A percentile compares a stretch with the other conserved stretches of the same genome.
Conservation (phyloP, 345 rosid genomes). For the Moricandia moricandioides region DNA sequence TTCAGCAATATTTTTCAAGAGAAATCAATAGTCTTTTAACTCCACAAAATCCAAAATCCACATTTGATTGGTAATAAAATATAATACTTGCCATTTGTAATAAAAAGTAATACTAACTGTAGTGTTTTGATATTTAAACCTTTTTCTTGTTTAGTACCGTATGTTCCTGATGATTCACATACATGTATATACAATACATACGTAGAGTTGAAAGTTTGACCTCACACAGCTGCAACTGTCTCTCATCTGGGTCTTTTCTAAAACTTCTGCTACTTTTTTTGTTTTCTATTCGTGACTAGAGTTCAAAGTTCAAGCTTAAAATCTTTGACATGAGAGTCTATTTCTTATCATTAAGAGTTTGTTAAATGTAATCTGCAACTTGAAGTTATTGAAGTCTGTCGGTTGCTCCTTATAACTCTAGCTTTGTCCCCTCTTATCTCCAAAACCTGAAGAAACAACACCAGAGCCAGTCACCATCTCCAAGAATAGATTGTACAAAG, state of each 20-base stretch:
- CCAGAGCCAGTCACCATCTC: not conserved
- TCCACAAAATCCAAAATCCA: too few species aligned
- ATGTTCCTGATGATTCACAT: constrained; percentile 11
- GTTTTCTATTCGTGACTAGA: too few species aligned
- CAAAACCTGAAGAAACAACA: constrained; percentile 57
- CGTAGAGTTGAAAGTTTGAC: constrained; percentile 10
- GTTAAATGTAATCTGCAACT: constrained; percentile 50
- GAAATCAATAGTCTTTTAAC: too few species aligned
- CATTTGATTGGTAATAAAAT: too few species aligned
- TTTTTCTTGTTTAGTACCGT: too few species aligned
- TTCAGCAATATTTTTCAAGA: too few species aligned
- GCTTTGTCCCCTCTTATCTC: constrained; percentile 1
- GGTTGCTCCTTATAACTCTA: constrained; percentile 45
- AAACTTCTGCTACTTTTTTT: not conserved
- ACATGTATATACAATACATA: constrained; percentile 9
- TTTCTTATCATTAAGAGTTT: not conserved
- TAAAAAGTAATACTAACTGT: too few species aligned
- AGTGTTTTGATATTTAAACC: too few species aligned
- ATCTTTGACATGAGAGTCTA: constrained; percentile 3
- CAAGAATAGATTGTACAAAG: not conserved
- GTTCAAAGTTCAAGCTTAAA: not conserved
- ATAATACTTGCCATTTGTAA: too few species aligned
- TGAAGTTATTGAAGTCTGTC: constrained; percentile 49
- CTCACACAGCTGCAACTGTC: not conserved
- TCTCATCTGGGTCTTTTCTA: not conserved